Evolutionary conservation across 2,329 filamentous ascomycete genomes (phyloP).

Genomic region (Coleophoma eucalyptorum): DNA sequence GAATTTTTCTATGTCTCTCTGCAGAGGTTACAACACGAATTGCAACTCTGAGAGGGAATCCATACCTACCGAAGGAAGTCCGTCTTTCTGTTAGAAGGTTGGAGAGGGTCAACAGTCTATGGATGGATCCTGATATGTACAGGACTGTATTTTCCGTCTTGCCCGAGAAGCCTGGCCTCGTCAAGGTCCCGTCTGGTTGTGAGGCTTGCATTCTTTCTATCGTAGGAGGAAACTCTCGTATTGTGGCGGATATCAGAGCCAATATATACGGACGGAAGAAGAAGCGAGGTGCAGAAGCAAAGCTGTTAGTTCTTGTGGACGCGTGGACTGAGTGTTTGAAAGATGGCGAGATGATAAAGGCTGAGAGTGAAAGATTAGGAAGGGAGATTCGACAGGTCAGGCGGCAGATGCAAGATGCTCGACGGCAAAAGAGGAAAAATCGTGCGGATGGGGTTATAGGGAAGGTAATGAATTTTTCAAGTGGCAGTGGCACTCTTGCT

Average conservation of each 20-base stretch:
- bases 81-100: slow-evolving; percentile 9
- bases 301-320: slow-evolving; percentile 14
- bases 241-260: slow-evolving; percentile 42
- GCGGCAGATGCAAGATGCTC: slow-evolving; percentile 10
- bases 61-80: slow-evolving; percentile 10
- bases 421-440: slow-evolving; percentile 6
- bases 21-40: slow-evolving; percentile 36
- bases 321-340: slow-evolving; percentile 13
- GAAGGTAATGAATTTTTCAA: too few relatives aligned
- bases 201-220: slow-evolving; percentile 49
- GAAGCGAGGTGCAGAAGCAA: slow-evolving; percentile 5
- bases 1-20: slow-evolving; percentile 37
- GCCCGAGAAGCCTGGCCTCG: slow-evolving; percentile 25
- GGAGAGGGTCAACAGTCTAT: slow-evolving; percentile 17
- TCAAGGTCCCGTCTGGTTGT: slow-evolving; percentile 34
- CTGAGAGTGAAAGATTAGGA: slow-evolving; percentile 6
- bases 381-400: slow-evolving; percentile 10
- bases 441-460: neutral
- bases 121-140: slow-evolving; percentile 34
- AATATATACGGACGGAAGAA: slow-evolving; percentile 34
- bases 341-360: neutral
- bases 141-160: slow-evolving; percentile 25
- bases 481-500: too few relatives aligned
- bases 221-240: slow-evolving; percentile 38
- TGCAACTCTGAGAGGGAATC: slow-evolving; percentile 16